phyloP scores from a whole-genome alignment of 2,329 filamentous ascomycete genomes.

The Cladobotryum protrusum region DNA sequence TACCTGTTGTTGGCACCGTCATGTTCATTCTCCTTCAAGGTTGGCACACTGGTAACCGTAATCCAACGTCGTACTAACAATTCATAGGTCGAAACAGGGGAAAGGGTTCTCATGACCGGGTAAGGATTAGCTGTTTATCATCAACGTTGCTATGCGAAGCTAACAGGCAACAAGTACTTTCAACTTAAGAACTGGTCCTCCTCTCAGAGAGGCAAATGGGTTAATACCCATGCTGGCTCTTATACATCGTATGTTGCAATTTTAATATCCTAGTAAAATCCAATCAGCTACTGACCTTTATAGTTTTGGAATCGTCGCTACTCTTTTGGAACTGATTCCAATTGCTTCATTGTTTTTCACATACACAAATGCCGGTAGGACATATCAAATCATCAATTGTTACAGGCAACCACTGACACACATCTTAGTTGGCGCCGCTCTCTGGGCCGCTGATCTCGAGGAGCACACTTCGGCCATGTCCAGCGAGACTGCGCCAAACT shows the following conservation, averaged over 20 bases:
- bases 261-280: not conserved
- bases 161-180: slow-evolving; percentile 60
- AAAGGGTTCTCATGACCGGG: slow-evolving; percentile 45
- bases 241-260: slow-evolving; percentile 66
- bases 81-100: slow-evolving; percentile 41
- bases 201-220: slow-evolving; percentile 58
- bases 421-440: slow-evolving; percentile 69
- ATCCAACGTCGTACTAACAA: not conserved
- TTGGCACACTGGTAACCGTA: slow-evolving; percentile 17
- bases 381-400: not conserved
- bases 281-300: slow-evolving; percentile 10
- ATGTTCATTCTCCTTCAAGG: slow-evolving; percentile 76
- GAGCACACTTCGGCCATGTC: slow-evolving; percentile 44
- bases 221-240: slow-evolving; percentile 63
- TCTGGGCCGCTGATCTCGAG: slow-evolving; percentile 92
- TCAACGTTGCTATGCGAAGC: not conserved
- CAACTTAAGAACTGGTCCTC: slow-evolving; percentile 79
- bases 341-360: slow-evolving; percentile 76
- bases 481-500: slow-evolving; percentile 42
- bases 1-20: slow-evolving; percentile 78
- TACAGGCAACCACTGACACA: slow-evolving; percentile 6
- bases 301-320: slow-evolving; percentile 70
- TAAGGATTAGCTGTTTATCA: slow-evolving; percentile 27
- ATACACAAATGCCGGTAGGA: slow-evolving; percentile 72
- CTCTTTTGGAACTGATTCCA: slow-evolving; percentile 78